A percentile compares a stretch with the other conserved stretches of the same genome.
phyloP scores from a whole-genome alignment of 306 rosid species.

The Lathyrus sativus region DNA sequence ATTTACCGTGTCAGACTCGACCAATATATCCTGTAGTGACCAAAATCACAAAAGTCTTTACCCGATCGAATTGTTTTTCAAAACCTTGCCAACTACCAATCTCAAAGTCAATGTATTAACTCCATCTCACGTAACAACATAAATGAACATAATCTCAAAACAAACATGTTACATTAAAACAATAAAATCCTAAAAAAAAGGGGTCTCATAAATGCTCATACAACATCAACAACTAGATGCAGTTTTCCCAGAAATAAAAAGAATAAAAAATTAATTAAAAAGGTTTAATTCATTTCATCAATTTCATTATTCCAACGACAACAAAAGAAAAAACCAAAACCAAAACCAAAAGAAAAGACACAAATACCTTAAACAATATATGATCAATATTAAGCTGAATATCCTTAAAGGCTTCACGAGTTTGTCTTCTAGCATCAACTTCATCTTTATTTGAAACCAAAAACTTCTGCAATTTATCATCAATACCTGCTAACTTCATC shows the following conservation, averaged over 20 bases:
- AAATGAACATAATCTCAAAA: neutral
- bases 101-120: neutral
- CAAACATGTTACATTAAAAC: neutral
- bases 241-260: neutral
- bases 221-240: neutral
- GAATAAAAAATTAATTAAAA: neutral
- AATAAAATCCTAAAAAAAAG: too few species aligned
- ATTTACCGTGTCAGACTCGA: too few species aligned
- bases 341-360: neutral
- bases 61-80: too few species aligned
- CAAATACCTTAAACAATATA: conserved; percentile 68
- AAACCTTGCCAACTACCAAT: neutral
- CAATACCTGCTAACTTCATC: conserved; percentile 50
- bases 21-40: too few species aligned
- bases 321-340: neutral
- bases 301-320: conserved; percentile 5
- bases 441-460: conserved; percentile 65
- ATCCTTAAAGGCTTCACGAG: conserved; percentile 80
- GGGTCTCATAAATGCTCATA: too few species aligned
- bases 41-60: too few species aligned
- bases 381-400: conserved; percentile 83
- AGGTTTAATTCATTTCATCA: neutral
- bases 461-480: conserved; percentile 58
- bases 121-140: neutral
- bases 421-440: conserved; percentile 71